Conservation (phyloP, 2,329 filamentous ascomycete genomes). For the Shiraia sp. region DNA sequence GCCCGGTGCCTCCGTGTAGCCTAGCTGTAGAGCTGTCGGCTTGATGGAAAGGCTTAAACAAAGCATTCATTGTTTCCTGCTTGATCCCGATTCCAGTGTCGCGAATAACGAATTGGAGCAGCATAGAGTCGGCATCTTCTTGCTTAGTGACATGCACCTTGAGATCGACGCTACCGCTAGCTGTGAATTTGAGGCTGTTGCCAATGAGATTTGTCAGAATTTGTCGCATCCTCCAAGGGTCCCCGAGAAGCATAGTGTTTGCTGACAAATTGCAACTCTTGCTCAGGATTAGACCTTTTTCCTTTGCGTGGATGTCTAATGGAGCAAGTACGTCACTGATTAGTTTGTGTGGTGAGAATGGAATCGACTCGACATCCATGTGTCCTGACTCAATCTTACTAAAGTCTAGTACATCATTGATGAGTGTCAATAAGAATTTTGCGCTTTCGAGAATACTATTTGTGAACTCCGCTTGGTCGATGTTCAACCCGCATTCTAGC, state of each 20-base stretch:
- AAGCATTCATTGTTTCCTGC: constrained; percentile 26
- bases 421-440: constrained; percentile 52
- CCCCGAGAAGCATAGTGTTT: constrained; percentile 47
- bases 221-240: constrained; percentile 39
- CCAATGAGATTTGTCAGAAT: constrained; percentile 43
- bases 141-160: constrained; percentile 33
- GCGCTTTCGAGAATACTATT: constrained; percentile 63
- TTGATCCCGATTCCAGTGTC: constrained; percentile 40
- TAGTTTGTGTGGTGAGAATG: constrained; percentile 51
- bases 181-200: constrained; percentile 49
- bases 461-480: constrained; percentile 8
- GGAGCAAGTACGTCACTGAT: constrained; percentile 58
- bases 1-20: constrained; percentile 41
- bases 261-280: constrained; percentile 60
- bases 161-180: constrained; percentile 33
- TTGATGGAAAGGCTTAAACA: constrained; percentile 22
- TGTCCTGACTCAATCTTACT: constrained; percentile 52
- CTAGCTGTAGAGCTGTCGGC: constrained; percentile 20
- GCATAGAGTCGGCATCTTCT: constrained; percentile 26
- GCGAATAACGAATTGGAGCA: constrained; percentile 27
- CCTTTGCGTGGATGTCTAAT: constrained; percentile 7
- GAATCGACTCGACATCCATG: constrained; percentile 59
- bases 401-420: constrained; percentile 53
- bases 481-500: constrained; percentile 3
- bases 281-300: constrained; percentile 59